These are phyloP conservation scores for Quercus glauca DNA, from an alignment of 306 rosid genomes.

Conservation along the genomic window DNA sequence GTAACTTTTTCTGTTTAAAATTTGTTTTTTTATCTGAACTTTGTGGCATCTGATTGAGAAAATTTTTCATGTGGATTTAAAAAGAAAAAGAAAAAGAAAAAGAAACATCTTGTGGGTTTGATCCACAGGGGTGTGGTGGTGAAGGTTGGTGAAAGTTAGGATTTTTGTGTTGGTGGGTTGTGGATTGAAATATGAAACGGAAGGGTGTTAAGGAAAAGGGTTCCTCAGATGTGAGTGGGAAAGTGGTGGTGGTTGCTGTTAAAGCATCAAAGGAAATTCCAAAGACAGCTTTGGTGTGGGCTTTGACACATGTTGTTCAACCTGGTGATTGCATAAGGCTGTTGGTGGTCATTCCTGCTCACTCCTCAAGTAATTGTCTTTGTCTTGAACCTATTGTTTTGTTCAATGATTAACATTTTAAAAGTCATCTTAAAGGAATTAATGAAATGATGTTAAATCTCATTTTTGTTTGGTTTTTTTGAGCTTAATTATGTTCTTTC, in stretches of 20 bases:
- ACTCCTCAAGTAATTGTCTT: conserved; percentile 49
- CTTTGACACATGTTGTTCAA: conserved; percentile 94
- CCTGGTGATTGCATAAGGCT: conserved; percentile 92
- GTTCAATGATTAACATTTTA: not conserved
- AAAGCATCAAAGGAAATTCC: conserved; percentile 80
- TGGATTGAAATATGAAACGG: conserved; percentile 43
- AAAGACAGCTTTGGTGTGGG: conserved; percentile 80
- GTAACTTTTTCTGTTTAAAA: conserved; percentile 27
- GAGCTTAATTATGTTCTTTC: not conserved
- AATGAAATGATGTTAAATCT: not conserved
- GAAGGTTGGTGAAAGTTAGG: conserved; percentile 6
- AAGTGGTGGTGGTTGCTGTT: conserved; percentile 88
- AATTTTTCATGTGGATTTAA: conserved; percentile 29
- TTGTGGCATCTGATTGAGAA: conserved; percentile 23
- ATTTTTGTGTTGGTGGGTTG: conserved; percentile 10
- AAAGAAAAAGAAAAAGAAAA: not conserved
- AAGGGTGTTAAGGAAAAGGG: conserved; percentile 38
- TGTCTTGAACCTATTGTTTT: not conserved
- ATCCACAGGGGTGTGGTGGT: conserved; percentile 13
- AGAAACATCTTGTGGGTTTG: conserved; percentile 30
- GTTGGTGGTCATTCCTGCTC: conserved; percentile 65
- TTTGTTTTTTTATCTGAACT: conserved; percentile 22
- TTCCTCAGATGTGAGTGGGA: conserved; percentile 49
- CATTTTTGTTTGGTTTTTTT: not conserved
- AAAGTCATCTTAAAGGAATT: conserved; percentile 3